Percentiles rank a stretch among this genome's conserved stretches.
phyloP scores from a whole-genome alignment of 768 basidiomycete genomes.

The Calvatia gigantea region DNA sequence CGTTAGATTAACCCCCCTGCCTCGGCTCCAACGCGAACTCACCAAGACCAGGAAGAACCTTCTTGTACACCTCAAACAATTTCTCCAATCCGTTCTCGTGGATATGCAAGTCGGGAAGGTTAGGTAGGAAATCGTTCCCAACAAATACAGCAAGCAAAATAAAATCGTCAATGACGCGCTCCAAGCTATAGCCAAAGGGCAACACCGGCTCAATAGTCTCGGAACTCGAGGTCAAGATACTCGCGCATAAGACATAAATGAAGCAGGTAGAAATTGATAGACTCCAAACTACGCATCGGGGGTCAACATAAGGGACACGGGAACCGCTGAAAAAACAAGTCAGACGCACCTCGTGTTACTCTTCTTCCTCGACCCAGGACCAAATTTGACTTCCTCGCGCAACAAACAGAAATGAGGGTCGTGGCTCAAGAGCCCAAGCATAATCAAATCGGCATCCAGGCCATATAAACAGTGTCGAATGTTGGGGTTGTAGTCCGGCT shows the following conservation, averaged over 20 bases:
- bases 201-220: conserved; percentile 59
- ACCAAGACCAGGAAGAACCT: conserved; percentile 76
- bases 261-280: conserved; percentile 90
- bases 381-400: conserved; percentile 98
- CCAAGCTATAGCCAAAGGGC: conserved; percentile 83
- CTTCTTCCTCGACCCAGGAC: conserved; percentile 75
- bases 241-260: conserved; percentile 95
- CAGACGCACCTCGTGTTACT: conserved; percentile 42
- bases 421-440: conserved; percentile 95
- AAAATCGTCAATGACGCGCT: conserved; percentile 97
- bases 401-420: conserved; percentile 98
- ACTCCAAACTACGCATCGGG: conserved; percentile 48
- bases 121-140: conserved; percentile 96
- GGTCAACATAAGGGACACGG: conserved; percentile 21
- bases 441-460: conserved; percentile 96
- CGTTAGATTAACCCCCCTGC: background rate
- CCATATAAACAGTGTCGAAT: conserved; percentile 97
- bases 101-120: conserved; percentile 95
- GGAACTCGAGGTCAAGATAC: conserved; percentile 96
- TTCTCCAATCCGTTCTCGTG: conserved; percentile 94
- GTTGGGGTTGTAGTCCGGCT: conserved; percentile 95
- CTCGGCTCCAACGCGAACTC: conserved; percentile 15
- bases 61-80: conserved; percentile 95
- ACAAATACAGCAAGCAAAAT: conserved; percentile 95
- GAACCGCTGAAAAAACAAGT: background rate